phyloP scores from a whole-genome alignment of 31 red algal species.

The Endocladia muricata region DNA sequence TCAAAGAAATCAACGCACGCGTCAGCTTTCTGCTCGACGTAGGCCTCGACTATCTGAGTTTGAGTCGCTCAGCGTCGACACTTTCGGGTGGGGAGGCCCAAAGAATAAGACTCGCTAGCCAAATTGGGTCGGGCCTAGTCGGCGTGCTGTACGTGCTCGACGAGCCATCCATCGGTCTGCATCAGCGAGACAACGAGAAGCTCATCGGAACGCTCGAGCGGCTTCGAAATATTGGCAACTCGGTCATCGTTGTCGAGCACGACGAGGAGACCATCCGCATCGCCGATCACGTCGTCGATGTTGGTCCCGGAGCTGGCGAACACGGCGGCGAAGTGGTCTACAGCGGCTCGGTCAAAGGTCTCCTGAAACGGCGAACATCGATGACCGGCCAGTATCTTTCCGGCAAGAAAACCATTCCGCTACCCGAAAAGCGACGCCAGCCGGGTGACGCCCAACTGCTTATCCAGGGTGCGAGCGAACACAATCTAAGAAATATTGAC shows the following conservation, averaged over 20 bases:
- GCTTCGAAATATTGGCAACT: constrained; percentile 26
- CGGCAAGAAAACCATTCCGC: background rate
- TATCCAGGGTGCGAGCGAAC: background rate
- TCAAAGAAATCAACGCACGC: constrained; percentile 22
- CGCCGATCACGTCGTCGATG: constrained; percentile 25
- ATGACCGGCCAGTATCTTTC: constrained; percentile 13
- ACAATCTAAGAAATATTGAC: constrained; percentile 9
- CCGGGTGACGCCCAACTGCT: background rate
- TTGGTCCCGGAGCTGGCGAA: constrained; percentile 15
- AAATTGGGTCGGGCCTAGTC: constrained; percentile 10
- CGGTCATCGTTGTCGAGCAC: constrained; percentile 22
- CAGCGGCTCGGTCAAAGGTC: background rate
- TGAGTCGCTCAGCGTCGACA: constrained; percentile 8
- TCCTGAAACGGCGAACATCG: background rate
- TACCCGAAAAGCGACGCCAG: constrained; percentile 1
- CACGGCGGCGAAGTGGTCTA: constrained; percentile 18
- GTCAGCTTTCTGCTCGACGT: constrained; percentile 5
- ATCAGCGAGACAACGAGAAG: constrained; percentile 21
- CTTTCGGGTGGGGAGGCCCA: constrained; percentile 21
- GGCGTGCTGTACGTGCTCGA: constrained; percentile 24
- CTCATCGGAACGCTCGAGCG: background rate
- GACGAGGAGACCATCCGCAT: constrained; percentile 27
- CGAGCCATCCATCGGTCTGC: constrained; percentile 21
- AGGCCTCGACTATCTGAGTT: constrained; percentile 6
- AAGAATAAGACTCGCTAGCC: constrained; percentile 21